Conservation (phyloP, 2,329 filamentous ascomycete genomes). For the Lasiodiplodia theobromae region DNA sequence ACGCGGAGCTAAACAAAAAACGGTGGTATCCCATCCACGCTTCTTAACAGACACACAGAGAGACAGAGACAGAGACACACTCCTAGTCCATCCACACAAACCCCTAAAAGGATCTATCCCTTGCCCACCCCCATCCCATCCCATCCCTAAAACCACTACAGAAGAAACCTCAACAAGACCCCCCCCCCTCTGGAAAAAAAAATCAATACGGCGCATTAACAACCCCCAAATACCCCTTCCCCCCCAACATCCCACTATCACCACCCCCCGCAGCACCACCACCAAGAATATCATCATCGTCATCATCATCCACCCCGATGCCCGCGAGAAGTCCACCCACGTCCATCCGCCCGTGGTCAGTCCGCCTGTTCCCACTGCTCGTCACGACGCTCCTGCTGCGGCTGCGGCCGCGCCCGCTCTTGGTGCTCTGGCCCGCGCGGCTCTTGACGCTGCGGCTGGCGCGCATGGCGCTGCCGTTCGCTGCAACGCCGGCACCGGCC, state of each 20-base stretch:
- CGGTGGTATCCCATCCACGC: background rate
- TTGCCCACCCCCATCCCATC: background rate
- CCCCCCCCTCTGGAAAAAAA: background rate
- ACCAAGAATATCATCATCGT: conserved; percentile 35
- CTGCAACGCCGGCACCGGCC: background rate
- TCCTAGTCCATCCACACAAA: no score
- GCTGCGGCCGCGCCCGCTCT: conserved; percentile 38
- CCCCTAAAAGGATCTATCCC: no score
- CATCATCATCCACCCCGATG: conserved; percentile 38
- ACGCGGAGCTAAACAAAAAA: background rate
- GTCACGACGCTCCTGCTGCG: conserved; percentile 31
- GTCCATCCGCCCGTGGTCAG: conserved; percentile 37
- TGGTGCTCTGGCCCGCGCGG: conserved; percentile 33
- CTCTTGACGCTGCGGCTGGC: conserved; percentile 24
- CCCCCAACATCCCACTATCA: background rate
- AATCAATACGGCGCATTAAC: background rate
- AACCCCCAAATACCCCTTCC: background rate
- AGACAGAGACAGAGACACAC: no score
- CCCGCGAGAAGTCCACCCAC: conserved; percentile 45
- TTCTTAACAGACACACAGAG: no score
- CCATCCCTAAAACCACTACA: background rate
- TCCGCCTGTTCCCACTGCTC: background rate
- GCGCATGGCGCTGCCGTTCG: background rate
- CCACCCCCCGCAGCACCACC: conserved; percentile 6
- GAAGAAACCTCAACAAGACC: no score